Evolutionary conservation across 2,329 filamentous ascomycete genomes (phyloP).

Genomic region (Fusarium sp.): DNA sequence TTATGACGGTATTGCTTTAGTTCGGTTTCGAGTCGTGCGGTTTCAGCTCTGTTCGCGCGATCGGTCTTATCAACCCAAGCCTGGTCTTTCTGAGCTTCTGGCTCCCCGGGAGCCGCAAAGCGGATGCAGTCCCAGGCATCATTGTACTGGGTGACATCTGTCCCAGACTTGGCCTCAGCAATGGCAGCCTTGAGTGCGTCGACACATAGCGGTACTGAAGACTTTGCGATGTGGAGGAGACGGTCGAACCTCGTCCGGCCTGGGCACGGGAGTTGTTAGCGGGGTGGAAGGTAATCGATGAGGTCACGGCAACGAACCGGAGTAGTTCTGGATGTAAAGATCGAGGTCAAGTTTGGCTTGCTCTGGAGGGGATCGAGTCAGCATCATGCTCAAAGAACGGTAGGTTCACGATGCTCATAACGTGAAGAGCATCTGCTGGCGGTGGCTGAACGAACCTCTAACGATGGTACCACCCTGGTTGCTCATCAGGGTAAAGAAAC

Average conservation of each 20-base stretch:
- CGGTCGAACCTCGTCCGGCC: conserved; percentile 86
- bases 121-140: conserved; percentile 75
- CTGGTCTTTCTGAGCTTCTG: conserved; percentile 74
- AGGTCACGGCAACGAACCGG: conserved; percentile 64
- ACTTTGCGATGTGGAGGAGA: conserved; percentile 83
- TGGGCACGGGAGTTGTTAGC: conserved; percentile 51
- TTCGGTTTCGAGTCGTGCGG: conserved; percentile 82
- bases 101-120: conserved; percentile 72
- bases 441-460: conserved; percentile 54
- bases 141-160: conserved; percentile 78
- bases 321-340: conserved; percentile 90
- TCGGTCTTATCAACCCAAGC: conserved; percentile 81
- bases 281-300: background rate
- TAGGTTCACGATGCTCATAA: conserved; percentile 5
- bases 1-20: conserved; percentile 97
- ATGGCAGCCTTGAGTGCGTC: conserved; percentile 87
- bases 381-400: background rate
- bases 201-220: conserved; percentile 78
- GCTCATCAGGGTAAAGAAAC: conserved; percentile 62
- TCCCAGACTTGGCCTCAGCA: conserved; percentile 79
- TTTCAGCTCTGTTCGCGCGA: conserved; percentile 76
- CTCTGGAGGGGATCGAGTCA: conserved; percentile 61
- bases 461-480: conserved; percentile 61
- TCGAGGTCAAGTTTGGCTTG: conserved; percentile 91
- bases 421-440: conserved; percentile 1